Conservation (phyloP, 768 basidiomycete genomes). For the Basidioascus undulatus region DNA sequence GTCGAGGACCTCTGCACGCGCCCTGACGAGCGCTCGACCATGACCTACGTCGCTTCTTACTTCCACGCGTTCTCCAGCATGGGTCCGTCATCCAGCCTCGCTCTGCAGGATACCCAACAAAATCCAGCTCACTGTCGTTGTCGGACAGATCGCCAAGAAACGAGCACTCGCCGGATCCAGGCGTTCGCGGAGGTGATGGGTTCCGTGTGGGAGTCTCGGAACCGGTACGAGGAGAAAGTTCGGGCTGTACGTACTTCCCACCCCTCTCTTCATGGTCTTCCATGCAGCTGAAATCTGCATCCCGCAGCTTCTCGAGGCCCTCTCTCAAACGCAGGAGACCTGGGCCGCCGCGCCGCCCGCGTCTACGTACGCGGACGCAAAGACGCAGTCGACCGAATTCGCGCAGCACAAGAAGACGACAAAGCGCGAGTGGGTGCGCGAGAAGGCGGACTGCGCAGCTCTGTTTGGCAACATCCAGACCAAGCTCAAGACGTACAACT, state of each 20-base stretch:
- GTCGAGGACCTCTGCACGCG: constrained; percentile 76
- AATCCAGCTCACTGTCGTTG: background rate
- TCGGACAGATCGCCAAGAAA: too few species aligned
- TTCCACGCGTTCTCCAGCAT: constrained; percentile 97
- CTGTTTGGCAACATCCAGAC: constrained; percentile 84
- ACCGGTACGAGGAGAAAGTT: constrained; percentile 79
- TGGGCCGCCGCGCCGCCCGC: constrained; percentile 46
- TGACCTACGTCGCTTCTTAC: constrained; percentile 92
- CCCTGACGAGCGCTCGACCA: constrained; percentile 88
- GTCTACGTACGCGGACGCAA: constrained; percentile 59
- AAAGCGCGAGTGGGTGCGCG: constrained; percentile 69
- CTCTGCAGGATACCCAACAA: too few species aligned
- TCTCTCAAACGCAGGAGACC: constrained; percentile 37
- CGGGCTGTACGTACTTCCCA: constrained; percentile 34
- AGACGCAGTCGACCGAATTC: constrained; percentile 46
- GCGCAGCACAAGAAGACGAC: constrained; percentile 58
- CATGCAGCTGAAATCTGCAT: background rate
- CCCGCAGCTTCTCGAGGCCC: constrained; percentile 27
- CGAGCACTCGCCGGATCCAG: too few species aligned
- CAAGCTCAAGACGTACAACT: constrained; percentile 69
- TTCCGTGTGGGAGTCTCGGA: constrained; percentile 61
- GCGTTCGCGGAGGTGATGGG: constrained; percentile 87
- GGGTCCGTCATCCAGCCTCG: constrained; percentile 39
- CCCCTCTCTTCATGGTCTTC: background rate
- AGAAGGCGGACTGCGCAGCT: constrained; percentile 64